Conservation (phyloP, 805 yeast species). For the Blastobotrys parvus region DNA sequence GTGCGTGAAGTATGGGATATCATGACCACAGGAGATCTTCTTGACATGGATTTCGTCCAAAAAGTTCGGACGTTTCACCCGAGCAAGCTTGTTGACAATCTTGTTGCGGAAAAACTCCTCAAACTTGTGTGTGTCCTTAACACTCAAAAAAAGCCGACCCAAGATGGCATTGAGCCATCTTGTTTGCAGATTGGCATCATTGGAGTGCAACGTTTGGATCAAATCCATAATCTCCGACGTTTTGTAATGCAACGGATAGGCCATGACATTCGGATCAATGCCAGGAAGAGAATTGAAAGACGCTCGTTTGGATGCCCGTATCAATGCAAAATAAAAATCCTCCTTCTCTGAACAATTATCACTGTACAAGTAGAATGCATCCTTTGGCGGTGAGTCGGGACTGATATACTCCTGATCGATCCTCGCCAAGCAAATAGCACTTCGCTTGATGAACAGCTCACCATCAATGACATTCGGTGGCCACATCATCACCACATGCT, state of each 20-base stretch:
- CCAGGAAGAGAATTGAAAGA: conserved; percentile 10
- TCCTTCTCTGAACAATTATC: conserved; percentile 80
- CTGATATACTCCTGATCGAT: conserved; percentile 28
- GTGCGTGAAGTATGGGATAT: conserved; percentile 72
- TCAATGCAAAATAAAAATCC: conserved; percentile 82
- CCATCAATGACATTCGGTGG: conserved; percentile 71
- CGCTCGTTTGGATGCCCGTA: conserved; percentile 41
- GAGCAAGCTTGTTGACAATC: conserved; percentile 62
- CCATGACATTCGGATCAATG: conserved; percentile 54
- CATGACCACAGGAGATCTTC: conserved; percentile 63
- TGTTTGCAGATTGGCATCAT: conserved; percentile 74
- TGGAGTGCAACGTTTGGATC: conserved; percentile 68
- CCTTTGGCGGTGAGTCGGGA: conserved; percentile 26
- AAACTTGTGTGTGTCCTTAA: conserved; percentile 63
- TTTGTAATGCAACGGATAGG: conserved; percentile 63
- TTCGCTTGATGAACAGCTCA: conserved; percentile 68
- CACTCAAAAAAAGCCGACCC: conserved; percentile 72
- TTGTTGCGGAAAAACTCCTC: conserved; percentile 48
- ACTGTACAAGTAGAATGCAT: conserved; percentile 55
- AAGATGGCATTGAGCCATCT: conserved; percentile 86
- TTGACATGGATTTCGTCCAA: conserved; percentile 73
- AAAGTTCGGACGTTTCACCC: conserved; percentile 81
- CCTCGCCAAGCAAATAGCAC: conserved; percentile 67
- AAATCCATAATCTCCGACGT: conserved; percentile 65
- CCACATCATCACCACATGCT: conserved; percentile 72